A percentile compares a stretch with the other conserved stretches of the same genome.
Evolutionary conservation across 768 basidiomycete genomes (phyloP).

Genomic region (Tulasnella sp.): DNA sequence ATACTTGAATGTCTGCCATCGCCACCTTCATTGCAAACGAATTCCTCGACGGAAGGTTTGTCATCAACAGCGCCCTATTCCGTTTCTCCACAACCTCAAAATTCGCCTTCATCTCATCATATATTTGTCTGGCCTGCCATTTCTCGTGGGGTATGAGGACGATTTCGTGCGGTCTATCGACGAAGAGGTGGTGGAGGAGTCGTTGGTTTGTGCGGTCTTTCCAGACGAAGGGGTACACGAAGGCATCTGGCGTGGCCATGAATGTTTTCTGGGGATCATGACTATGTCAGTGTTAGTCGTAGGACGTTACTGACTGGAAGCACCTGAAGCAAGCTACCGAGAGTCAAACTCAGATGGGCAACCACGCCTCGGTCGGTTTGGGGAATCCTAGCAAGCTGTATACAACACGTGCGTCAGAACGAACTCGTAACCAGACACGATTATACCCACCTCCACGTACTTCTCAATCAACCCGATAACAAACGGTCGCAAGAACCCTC

Average conservation of each 20-base stretch:
- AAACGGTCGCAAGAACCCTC: conserved; percentile 58
- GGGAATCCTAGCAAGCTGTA: conserved; percentile 19
- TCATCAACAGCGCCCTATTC: conserved; percentile 72
- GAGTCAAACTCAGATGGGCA: conserved; percentile 35
- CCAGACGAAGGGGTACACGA: conserved; percentile 64
- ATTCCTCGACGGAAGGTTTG: conserved; percentile 46
- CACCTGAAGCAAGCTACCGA: conserved; percentile 55
- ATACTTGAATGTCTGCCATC: conserved; percentile 41
- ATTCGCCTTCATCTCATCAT: conserved; percentile 37
- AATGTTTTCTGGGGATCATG: conserved; percentile 42
- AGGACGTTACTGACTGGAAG: not conserved
- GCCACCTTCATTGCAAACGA: conserved; percentile 31
- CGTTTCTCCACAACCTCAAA: conserved; percentile 59
- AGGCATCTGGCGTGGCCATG: conserved; percentile 58
- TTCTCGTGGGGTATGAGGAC: conserved; percentile 25
- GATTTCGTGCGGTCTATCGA: conserved; percentile 28
- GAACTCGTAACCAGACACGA: not conserved
- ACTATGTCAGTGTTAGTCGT: not conserved
- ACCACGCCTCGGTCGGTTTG: conserved; percentile 38
- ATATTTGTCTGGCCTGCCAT: conserved; percentile 31
- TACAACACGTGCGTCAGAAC: not conserved
- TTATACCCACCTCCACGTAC: conserved; percentile 45
- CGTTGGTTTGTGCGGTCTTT: conserved; percentile 32
- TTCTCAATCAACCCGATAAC: conserved; percentile 58
- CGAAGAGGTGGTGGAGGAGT: conserved; percentile 38